phyloP scores from a whole-genome alignment of 78 protist genomes.

The Dictyostelium purpureum region DNA sequence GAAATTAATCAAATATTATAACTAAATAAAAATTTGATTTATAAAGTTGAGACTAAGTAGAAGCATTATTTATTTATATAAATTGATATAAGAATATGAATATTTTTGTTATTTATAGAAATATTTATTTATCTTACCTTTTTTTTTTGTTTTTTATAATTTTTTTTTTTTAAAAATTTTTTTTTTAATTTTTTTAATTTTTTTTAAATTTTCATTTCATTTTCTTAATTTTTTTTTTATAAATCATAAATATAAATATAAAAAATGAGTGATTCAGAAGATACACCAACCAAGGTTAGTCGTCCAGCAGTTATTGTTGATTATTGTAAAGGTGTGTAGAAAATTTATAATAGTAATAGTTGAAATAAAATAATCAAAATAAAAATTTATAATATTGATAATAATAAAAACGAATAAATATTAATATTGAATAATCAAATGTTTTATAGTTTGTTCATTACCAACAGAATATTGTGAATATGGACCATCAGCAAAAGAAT shows the following conservation, averaged over 20 bases:
- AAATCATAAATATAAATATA: not conserved
- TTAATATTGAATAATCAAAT: not conserved
- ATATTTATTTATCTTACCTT: too few relatives aligned
- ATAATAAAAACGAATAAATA: not conserved
- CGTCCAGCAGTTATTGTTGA: not conserved
- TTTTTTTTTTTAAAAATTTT: too few relatives aligned
- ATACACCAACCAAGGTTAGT: not conserved
- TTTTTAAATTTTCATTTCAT: not conserved
- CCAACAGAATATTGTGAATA: conserved; percentile 82
- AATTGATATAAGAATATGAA: too few relatives aligned
- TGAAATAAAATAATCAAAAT: not conserved
- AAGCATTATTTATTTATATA: too few relatives aligned
- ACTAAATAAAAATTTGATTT: too few relatives aligned
- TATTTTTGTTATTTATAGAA: too few relatives aligned
- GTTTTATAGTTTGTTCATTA: conserved; percentile 55
- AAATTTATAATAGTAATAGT: not conserved
- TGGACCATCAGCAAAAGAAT: conserved; percentile 60
- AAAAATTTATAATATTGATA: not conserved
- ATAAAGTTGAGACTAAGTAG: too few relatives aligned
- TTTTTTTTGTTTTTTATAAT: too few relatives aligned
- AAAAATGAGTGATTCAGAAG: not conserved
- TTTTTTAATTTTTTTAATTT: not conserved
- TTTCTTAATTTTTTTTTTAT: not conserved
- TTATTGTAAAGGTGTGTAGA: not conserved
- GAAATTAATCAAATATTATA: too few relatives aligned